A percentile compares a stretch with the other conserved stretches of the same genome.
Evolutionary conservation across 176 grass and related monocot species (phyloP).

Genomic region (Microstegium vimineum): DNA sequence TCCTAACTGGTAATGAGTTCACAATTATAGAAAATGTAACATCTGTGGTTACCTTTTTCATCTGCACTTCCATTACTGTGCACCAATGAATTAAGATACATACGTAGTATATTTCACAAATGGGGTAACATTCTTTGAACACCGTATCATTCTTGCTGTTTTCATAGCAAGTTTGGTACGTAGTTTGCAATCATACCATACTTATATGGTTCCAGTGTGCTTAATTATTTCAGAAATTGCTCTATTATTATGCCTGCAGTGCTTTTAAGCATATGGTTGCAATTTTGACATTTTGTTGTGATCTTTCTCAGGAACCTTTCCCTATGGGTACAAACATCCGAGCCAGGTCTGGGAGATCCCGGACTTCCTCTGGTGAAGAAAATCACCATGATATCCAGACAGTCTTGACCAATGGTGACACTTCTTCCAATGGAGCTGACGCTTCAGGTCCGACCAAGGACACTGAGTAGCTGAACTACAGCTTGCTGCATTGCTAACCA

Average conservation of each 20-base stretch:
- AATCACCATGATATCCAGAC: conserved; percentile 52
- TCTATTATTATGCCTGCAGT: neutral
- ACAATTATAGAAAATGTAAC: neutral
- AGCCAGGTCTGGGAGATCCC: conserved; percentile 69
- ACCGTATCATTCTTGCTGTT: neutral
- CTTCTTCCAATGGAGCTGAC: conserved; percentile 37
- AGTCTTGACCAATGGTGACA: conserved; percentile 30
- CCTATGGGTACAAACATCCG: conserved; percentile 79
- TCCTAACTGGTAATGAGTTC: neutral
- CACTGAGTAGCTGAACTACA: conserved; percentile 45
- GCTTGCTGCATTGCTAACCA: conserved; percentile 37
- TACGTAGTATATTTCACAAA: neutral
- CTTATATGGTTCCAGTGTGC: neutral
- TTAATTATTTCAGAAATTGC: neutral
- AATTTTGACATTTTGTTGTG: neutral
- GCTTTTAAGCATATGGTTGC: neutral
- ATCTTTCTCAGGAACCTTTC: conserved; percentile 70
- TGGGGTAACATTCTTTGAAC: neutral
- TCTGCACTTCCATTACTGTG: neutral
- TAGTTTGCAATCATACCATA: neutral
- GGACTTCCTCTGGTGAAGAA: conserved; percentile 56
- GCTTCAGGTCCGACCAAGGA: conserved; percentile 48
- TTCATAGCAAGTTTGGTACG: neutral
- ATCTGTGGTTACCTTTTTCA: neutral
- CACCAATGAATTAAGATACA: neutral